These are phyloP conservation scores for Penicillium steckii DNA, from an alignment of 495 filamentous ascomycete species.

Conservation along the genomic window DNA sequence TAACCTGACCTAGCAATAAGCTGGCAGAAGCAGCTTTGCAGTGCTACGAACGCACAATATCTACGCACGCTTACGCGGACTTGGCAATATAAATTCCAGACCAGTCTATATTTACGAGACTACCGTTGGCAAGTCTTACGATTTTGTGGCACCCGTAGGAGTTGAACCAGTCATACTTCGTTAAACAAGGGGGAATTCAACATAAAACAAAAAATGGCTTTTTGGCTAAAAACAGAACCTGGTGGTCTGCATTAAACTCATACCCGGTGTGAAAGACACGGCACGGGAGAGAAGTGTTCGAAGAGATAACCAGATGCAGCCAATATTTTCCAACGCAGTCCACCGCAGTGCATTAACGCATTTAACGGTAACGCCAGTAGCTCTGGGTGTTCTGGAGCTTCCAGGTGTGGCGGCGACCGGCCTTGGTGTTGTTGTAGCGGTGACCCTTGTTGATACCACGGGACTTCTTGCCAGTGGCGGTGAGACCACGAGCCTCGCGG, in stretches of 20 bases:
- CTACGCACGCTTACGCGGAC: conserved; percentile 1
- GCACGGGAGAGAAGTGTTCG: conserved; percentile 35
- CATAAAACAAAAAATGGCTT: conserved; percentile 37
- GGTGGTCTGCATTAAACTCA: conserved; percentile 44
- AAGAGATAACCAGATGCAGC: conserved; percentile 42
- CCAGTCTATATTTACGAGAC: conserved; percentile 2
- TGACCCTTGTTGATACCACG: conserved; percentile 99
- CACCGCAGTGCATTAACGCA: conserved; percentile 30
- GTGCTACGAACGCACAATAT: no score
- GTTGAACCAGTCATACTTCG: conserved; percentile 46
- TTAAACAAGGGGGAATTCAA: conserved; percentile 38
- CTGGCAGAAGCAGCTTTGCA: no score
- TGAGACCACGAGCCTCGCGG: conserved; percentile 95
- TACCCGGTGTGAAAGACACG: conserved; percentile 30
- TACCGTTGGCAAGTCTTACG: conserved; percentile 12
- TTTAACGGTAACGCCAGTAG: conserved; percentile 82
- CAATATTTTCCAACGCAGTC: conserved; percentile 34
- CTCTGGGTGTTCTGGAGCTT: conserved; percentile 98
- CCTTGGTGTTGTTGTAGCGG: conserved; percentile 94
- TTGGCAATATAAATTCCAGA: background rate
- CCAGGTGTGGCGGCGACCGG: conserved; percentile 98
- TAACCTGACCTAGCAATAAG: no score
- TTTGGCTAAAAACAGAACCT: conserved; percentile 48
- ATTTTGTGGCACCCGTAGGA: conserved; percentile 12
- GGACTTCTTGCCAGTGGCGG: conserved; percentile 97